Evolutionary conservation across 208 protist genomes (phyloP).

Genomic region (Strigomonas culicis): DNA sequence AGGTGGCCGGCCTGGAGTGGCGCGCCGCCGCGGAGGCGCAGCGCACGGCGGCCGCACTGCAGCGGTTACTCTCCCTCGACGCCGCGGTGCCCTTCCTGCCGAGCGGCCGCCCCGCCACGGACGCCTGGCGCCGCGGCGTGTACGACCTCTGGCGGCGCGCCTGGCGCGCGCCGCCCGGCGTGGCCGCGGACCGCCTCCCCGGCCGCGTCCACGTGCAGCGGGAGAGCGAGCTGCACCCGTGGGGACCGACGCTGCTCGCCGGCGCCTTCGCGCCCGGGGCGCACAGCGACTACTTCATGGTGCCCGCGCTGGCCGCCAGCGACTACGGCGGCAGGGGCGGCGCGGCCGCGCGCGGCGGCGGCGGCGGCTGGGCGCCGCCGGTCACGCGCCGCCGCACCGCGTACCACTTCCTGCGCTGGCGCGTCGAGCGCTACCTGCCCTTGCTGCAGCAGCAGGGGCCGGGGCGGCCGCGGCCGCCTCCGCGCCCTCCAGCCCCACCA

Average conservation of each 20-base stretch:
- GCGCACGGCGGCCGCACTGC: slow-evolving; percentile 55
- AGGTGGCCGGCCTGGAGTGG: slow-evolving; percentile 71
- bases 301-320: slow-evolving; percentile 15
- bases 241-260: slow-evolving; percentile 58
- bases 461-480: background rate
- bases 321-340: slow-evolving; percentile 1
- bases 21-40: slow-evolving; percentile 59
- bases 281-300: slow-evolving; percentile 76
- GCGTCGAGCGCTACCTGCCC: slow-evolving; percentile 57
- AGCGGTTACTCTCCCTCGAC: slow-evolving; percentile 65
- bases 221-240: slow-evolving; percentile 24
- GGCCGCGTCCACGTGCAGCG: background rate
- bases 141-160: slow-evolving; percentile 40
- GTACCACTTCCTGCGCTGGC: slow-evolving; percentile 78
- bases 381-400: slow-evolving; percentile 40
- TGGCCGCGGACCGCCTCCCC: too few relatives aligned
- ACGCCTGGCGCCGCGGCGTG: slow-evolving; percentile 24
- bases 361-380: slow-evolving; percentile 2
- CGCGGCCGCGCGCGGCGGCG: background rate
- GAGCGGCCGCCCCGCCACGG: background rate
- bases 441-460: slow-evolving; percentile 20
- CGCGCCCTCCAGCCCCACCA: background rate
- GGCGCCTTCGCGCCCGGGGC: slow-evolving; percentile 53
- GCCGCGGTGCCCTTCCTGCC: slow-evolving; percentile 62
- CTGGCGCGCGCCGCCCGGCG: slow-evolving; percentile 14